Evolutionary conservation across 2,329 filamentous ascomycete species (phyloP).

Genomic region (Pyrenophora graminea): DNA sequence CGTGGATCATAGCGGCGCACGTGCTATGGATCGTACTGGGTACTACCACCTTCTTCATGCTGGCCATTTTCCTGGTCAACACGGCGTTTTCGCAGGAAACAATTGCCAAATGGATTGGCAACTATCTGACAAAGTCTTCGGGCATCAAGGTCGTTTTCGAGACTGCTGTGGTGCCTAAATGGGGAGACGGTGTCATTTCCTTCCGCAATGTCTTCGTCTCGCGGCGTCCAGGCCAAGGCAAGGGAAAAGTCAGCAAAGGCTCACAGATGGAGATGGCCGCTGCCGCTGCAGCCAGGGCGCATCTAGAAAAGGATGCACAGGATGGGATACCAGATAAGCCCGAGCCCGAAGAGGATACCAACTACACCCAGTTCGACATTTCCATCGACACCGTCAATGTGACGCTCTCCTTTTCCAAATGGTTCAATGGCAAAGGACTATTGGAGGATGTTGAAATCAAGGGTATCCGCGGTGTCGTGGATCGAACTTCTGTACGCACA

Average conservation of each 20-base stretch:
- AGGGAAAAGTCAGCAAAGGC: constrained; percentile 87
- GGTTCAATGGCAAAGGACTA: constrained; percentile 96
- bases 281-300: constrained; percentile 74
- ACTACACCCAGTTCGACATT: constrained; percentile 96
- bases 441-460: constrained; percentile 92
- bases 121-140: constrained; percentile 92
- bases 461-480: constrained; percentile 88
- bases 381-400: constrained; percentile 96
- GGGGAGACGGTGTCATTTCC: constrained; percentile 92
- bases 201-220: constrained; percentile 98
- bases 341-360: constrained; percentile 77
- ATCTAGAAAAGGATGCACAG: constrained; percentile 45
- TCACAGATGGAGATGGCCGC: constrained; percentile 84
- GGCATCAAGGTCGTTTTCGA: constrained; percentile 95
- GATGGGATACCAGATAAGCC: constrained; percentile 44
- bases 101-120: constrained; percentile 87
- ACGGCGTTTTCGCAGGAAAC: constrained; percentile 98
- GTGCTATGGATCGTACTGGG: constrained; percentile 94
- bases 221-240: constrained; percentile 78
- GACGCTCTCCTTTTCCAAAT: constrained; percentile 95
- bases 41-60: constrained; percentile 94
- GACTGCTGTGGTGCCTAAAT: constrained; percentile 94
- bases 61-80: constrained; percentile 89
- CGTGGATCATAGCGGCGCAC: constrained; percentile 93
- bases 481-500: constrained; percentile 82